Percentiles rank a stretch among this genome's conserved stretches.
Conservation (phyloP, 2,329 filamentous ascomycete species). For the Sclerotinia sclerotiorum region DNA sequence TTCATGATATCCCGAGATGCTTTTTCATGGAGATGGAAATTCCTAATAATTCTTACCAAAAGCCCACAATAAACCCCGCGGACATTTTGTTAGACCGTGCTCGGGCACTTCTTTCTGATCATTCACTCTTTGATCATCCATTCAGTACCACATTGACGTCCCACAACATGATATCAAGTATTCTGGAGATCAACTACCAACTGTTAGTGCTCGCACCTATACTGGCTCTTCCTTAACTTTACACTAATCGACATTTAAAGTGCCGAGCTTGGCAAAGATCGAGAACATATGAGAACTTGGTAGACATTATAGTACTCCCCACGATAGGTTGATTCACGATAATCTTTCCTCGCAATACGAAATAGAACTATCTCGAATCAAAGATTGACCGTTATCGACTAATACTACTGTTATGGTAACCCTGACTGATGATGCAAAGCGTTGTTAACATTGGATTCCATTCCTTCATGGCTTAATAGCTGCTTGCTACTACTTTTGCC, state of each 20-base stretch:
- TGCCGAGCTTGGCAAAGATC: neutral
- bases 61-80: no score
- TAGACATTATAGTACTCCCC: neutral
- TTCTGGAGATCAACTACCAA: neutral
- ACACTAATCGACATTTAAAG: no score
- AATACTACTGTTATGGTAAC: no score
- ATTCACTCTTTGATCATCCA: neutral
- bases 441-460: neutral
- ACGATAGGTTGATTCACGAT: neutral
- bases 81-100: no score
- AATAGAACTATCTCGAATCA: neutral
- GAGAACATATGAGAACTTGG: neutral
- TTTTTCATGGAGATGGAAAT: no score
- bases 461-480: no score
- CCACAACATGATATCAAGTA: neutral
- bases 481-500: no score
- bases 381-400: neutral
- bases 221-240: neutral
- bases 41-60: no score
- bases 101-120: no score
- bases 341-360: neutral
- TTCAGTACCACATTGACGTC: neutral
- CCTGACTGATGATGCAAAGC: neutral
- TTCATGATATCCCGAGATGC: no score
- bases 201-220: neutral